Percentiles rank a stretch among this genome's conserved stretches.
These are phyloP conservation scores for Coelastrella sp. DNA, from an alignment of 139 green algal species.

Conservation along the genomic window DNA sequence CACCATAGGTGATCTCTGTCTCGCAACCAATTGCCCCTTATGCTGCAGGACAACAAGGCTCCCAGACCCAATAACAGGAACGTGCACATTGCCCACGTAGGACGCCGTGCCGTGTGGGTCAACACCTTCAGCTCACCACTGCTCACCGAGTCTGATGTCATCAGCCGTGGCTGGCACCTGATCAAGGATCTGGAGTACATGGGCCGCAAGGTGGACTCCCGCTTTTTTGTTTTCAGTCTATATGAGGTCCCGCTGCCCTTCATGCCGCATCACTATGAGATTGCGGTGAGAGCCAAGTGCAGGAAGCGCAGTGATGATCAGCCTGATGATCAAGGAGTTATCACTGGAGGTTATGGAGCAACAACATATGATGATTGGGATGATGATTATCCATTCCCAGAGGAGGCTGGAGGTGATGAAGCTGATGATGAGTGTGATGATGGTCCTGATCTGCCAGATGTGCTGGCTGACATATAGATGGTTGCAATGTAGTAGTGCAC, in stretches of 20 bases:
- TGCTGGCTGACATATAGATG: too few relatives aligned
- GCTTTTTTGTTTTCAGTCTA: constrained; percentile 33
- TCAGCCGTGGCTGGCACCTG: constrained; percentile 1
- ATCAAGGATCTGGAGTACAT: constrained; percentile 20
- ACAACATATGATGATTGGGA: not conserved
- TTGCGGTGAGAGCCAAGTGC: constrained; percentile 19
- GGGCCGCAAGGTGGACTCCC: constrained; percentile 19
- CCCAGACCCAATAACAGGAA: constrained; percentile 21
- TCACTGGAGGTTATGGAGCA: not conserved
- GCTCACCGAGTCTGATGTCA: constrained; percentile 23
- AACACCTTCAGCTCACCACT: constrained; percentile 1
- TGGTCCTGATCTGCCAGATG: not conserved
- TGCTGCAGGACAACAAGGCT: constrained; percentile 8
- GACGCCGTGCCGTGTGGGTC: constrained; percentile 1
- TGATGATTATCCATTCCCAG: constrained; percentile 21
- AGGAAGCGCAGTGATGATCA: not conserved
- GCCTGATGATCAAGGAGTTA: too few relatives aligned
- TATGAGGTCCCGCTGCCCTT: constrained; percentile 30
- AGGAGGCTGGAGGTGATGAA: not conserved
- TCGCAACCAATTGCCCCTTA: not conserved
- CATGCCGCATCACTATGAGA: constrained; percentile 32
- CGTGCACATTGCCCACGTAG: constrained; percentile 1
- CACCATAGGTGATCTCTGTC: not conserved
- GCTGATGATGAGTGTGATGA: constrained; percentile 30
- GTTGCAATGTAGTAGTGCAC: too few relatives aligned